Evolutionary conservation across 768 basidiomycete genomes (phyloP).

Genomic region (Mycena vulgaris): DNA sequence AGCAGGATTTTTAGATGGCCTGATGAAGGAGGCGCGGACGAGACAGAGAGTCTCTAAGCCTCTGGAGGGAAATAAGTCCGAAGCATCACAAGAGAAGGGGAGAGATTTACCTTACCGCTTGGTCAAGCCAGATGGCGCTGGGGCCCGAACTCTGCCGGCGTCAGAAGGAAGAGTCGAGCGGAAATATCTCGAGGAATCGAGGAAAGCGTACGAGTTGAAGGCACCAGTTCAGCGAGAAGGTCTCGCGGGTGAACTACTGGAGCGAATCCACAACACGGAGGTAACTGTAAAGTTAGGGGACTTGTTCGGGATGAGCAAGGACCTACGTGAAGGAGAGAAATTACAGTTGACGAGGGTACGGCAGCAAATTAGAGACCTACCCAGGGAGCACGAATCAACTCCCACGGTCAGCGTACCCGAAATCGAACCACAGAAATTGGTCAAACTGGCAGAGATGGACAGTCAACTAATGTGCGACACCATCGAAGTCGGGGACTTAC

Average conservation of each 20-base stretch:
- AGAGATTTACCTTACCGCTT: conserved; percentile 16
- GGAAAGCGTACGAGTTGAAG: no score
- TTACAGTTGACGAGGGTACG: conserved; percentile 12
- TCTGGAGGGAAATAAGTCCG: conserved; percentile 13
- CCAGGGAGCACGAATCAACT: neutral
- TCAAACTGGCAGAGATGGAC: neutral
- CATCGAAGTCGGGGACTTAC: conserved; percentile 3
- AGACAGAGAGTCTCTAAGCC: neutral
- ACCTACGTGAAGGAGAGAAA: conserved; percentile 16
- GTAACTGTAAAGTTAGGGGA: conserved; percentile 9
- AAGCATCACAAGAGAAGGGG: neutral
- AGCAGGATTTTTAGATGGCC: no score
- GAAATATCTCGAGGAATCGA: no score
- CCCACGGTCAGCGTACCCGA: no score
- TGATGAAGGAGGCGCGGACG: conserved; percentile 1
- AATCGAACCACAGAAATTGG: neutral
- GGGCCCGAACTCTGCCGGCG: conserved; percentile 27
- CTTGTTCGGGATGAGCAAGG: conserved; percentile 4
- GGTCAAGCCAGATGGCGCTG: conserved; percentile 1
- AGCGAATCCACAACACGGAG: no score
- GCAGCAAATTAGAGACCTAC: neutral
- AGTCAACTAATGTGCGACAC: conserved; percentile 10
- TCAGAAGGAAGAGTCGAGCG: no score
- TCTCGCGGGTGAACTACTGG: neutral
- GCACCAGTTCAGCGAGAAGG: neutral